Conservation (phyloP, 176 grass and related monocot species). For the sorghum (Sorghum bicolor) region Sorghum_bicolor_NCBIv3 NC_012875.2:57840501-57841000, state of each 20-base stretch:
- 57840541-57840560: not conserved
- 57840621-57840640: constrained; percentile 34
- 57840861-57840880: constrained; percentile 26
- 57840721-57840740: not conserved
- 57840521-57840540: not conserved
- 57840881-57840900: not conserved
- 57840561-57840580: not conserved
- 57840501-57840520: not conserved
- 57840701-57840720: constrained; percentile 27
- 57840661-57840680: constrained; percentile 12
- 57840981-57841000: too few species aligned
- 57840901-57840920: not conserved
- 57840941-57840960: too few species aligned
- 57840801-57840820: constrained; percentile 29
- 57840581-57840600: constrained; percentile 22
- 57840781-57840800: constrained; percentile 45
- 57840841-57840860: not conserved
- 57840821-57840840: constrained; percentile 18
- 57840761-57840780: constrained; percentile 30
- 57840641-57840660: constrained; percentile 10
- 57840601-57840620: constrained; percentile 33
- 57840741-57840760: constrained; percentile 18
- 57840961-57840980: too few species aligned
- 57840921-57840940: too few species aligned
- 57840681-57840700: constrained; percentile 38